phyloP scores from a whole-genome alignment of 352 stramenopile genomes.

The Phytopythium delawarense region DNA sequence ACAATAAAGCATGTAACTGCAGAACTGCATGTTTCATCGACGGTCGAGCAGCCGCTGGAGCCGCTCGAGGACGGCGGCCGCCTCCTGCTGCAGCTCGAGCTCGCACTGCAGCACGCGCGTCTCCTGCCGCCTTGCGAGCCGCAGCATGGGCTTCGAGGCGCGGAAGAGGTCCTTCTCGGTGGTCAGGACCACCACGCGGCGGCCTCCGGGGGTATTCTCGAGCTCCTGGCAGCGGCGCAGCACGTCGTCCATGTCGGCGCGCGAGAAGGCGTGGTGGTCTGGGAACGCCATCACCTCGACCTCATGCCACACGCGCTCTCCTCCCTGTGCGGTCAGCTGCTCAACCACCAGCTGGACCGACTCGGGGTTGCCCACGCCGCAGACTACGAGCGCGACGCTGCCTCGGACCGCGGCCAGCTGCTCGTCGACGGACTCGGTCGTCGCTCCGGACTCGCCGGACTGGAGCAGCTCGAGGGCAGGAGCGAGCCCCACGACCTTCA shows the following conservation, averaged over 20 bases:
- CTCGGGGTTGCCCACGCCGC: slow-evolving; percentile 62
- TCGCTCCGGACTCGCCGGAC: background rate
- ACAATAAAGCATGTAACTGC: background rate
- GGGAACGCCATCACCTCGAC: slow-evolving; percentile 49
- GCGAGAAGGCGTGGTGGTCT: slow-evolving; percentile 54
- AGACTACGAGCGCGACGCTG: slow-evolving; percentile 36
- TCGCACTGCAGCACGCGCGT: slow-evolving; percentile 31
- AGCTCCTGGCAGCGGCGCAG: slow-evolving; percentile 12
- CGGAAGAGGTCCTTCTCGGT: slow-evolving; percentile 58
- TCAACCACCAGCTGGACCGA: slow-evolving; percentile 48
- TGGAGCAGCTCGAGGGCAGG: slow-evolving; percentile 6
- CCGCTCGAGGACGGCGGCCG: slow-evolving; percentile 8
- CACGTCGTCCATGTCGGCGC: slow-evolving; percentile 30
- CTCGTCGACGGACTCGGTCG: background rate
- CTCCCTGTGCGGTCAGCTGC: slow-evolving; percentile 8
- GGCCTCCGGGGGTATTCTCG: background rate
- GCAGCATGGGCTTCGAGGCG: background rate
- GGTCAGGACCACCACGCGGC: slow-evolving; percentile 39
- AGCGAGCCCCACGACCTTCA: slow-evolving; percentile 35
- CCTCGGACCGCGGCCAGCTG: slow-evolving; percentile 6
- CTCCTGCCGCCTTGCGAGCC: slow-evolving; percentile 6
- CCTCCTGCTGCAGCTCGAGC: slow-evolving; percentile 33
- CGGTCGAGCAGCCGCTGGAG: background rate
- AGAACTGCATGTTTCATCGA: background rate
- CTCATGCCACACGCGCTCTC: slow-evolving; percentile 11